Percentiles rank a stretch among this genome's conserved stretches.
phyloP scores from a whole-genome alignment of 768 basidiomycete genomes.

The Sporobolomyces phaffii region DNA sequence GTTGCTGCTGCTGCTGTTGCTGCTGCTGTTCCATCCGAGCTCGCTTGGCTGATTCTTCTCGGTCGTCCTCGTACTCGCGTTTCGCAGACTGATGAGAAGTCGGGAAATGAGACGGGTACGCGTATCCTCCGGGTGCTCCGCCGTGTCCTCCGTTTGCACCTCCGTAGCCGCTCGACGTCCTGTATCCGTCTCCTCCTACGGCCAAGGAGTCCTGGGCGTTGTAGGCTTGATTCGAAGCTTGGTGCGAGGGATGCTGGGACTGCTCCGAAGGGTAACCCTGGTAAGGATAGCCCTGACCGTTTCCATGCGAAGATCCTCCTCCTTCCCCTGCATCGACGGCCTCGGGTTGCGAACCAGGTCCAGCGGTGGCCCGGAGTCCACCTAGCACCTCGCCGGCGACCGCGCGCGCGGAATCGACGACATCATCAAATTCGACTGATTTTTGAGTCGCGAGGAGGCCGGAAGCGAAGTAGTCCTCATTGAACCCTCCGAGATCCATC shows the following conservation, averaged over 20 bases:
- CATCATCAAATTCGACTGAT: slow-evolving; percentile 1
- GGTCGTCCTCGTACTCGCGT: slow-evolving; percentile 14
- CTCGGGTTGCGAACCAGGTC: not conserved
- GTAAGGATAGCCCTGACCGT: not conserved
- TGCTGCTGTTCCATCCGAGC: slow-evolving; percentile 4
- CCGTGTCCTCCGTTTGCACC: not conserved
- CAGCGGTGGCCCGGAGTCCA: not conserved
- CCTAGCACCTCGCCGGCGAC: not conserved
- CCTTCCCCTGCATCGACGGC: slow-evolving; percentile 23
- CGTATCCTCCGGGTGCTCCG: not conserved
- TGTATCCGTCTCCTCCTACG: too few relatives aligned
- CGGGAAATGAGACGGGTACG: not conserved
- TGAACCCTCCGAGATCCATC: not conserved
- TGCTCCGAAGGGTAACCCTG: not conserved
- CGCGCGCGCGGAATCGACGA: not conserved
- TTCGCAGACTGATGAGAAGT: slow-evolving; percentile 8
- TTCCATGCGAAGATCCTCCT: slow-evolving; percentile 2
- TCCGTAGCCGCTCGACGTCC: too few relatives aligned
- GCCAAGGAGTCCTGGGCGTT: too few relatives aligned
- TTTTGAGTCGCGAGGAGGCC: slow-evolving; percentile 2
- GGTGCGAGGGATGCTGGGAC: not conserved
- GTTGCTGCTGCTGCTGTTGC: not conserved
- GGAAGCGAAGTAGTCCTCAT: not conserved
- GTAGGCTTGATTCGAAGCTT: too few relatives aligned
- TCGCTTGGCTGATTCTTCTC: slow-evolving; percentile 14